A percentile compares a stretch with the other conserved stretches of the same genome.
Evolutionary conservation across 495 filamentous ascomycete genomes (phyloP).

Genomic region (Daldinia concentrica): DNA sequence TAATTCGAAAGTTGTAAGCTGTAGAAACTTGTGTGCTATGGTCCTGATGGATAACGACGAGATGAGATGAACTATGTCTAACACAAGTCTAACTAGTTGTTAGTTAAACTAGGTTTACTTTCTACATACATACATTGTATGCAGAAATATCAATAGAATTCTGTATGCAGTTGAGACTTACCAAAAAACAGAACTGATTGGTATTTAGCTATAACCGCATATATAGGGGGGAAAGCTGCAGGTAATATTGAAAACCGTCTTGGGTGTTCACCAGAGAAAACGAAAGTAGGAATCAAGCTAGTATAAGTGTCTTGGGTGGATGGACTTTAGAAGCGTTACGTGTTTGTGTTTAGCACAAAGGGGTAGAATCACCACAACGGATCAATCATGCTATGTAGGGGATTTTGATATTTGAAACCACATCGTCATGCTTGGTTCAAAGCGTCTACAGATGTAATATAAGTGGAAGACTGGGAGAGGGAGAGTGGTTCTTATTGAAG

Average conservation of each 20-base stretch:
- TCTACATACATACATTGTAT: background rate
- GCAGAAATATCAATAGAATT: constrained; percentile 24
- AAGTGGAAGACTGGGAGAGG: constrained; percentile 32
- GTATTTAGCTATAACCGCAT: constrained; percentile 17
- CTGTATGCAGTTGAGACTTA: constrained; percentile 15
- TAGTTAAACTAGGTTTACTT: background rate
- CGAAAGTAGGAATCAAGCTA: constrained; percentile 6
- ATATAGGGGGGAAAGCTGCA: constrained; percentile 15
- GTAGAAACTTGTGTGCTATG: background rate
- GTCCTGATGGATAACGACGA: background rate
- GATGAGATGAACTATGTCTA: constrained; percentile 11
- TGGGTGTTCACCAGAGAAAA: constrained; percentile 13
- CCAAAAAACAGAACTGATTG: constrained; percentile 13
- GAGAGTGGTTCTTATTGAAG: constrained; percentile 15
- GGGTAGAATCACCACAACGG: constrained; percentile 3
- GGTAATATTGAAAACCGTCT: constrained; percentile 31
- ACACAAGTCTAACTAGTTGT: constrained; percentile 14
- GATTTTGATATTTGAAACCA: constrained; percentile 34
- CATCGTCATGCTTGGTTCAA: constrained; percentile 40
- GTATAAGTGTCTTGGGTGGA: constrained; percentile 11
- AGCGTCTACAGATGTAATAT: constrained; percentile 39
- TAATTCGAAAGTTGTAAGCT: background rate
- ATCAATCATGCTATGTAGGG: constrained; percentile 26
- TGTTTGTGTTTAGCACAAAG: constrained; percentile 14
- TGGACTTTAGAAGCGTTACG: constrained; percentile 3